phyloP scores from a whole-genome alignment of 768 basidiomycete species.

The Lactarius trivialis region DNA sequence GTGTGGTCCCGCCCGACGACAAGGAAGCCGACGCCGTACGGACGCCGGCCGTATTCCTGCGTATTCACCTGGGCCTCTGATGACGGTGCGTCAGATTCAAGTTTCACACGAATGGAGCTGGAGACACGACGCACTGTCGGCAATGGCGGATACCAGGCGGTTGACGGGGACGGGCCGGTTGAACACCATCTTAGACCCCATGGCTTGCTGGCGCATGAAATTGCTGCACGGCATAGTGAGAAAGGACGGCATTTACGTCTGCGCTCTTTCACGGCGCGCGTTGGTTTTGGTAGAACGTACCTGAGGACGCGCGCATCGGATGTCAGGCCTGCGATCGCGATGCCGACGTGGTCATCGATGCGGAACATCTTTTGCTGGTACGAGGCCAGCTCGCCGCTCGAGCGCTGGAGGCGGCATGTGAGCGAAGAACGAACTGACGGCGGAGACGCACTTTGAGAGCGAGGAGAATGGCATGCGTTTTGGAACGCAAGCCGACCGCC shows the following conservation, averaged over 20 bases:
- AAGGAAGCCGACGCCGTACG: constrained; percentile 98
- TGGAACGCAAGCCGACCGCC: constrained; percentile 92
- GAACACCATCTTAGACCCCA: constrained; percentile 91
- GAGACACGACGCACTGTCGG: constrained; percentile 68
- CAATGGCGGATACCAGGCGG: constrained; percentile 86
- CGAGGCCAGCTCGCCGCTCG: constrained; percentile 95
- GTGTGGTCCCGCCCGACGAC: constrained; percentile 93
- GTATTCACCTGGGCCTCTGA: background rate
- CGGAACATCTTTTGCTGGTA: constrained; percentile 99
- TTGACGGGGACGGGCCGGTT: constrained; percentile 93
- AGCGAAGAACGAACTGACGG: background rate
- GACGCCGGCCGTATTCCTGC: constrained; percentile 55
- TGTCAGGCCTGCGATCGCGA: constrained; percentile 98
- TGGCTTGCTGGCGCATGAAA: constrained; percentile 99
- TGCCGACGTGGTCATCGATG: constrained; percentile 99
- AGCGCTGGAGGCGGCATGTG: constrained; percentile 51
- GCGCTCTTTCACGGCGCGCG: background rate
- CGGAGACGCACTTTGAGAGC: constrained; percentile 74
- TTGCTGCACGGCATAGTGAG: constrained; percentile 50
- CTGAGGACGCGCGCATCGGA: constrained; percentile 96
- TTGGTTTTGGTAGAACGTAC: constrained; percentile 37
- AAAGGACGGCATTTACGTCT: background rate
- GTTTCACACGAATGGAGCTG: background rate
- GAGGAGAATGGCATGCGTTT: constrained; percentile 88
- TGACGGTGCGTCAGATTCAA: background rate